Conservation (phyloP, 2,329 filamentous ascomycete species). For the Colletotrichum godetiae region DNA sequence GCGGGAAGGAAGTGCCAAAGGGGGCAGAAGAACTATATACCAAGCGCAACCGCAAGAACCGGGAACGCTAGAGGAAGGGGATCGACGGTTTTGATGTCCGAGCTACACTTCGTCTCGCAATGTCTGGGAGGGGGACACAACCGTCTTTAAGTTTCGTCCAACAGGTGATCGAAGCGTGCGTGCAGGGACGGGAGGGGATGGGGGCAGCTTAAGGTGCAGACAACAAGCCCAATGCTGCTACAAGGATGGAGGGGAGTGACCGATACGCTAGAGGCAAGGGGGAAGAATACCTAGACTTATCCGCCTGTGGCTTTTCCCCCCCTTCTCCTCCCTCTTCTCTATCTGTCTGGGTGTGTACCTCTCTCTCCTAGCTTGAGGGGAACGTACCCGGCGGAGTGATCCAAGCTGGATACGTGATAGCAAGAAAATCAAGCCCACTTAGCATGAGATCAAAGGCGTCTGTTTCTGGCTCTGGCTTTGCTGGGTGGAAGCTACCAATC, state of each 20-base stretch:
- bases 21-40: conserved; percentile 31
- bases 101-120: conserved; percentile 31
- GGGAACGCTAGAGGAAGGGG: conserved; percentile 19
- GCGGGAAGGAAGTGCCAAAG: not conserved
- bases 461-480: not conserved
- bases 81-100: conserved; percentile 28
- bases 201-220: conserved; percentile 11
- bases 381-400: not conserved
- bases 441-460: not conserved
- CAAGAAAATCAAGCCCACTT: not conserved
- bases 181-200: conserved; percentile 19
- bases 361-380: not conserved
- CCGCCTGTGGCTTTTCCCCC: not conserved
- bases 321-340: not conserved
- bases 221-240: conserved; percentile 23
- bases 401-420: not conserved
- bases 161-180: conserved; percentile 31
- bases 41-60: conserved; percentile 8
- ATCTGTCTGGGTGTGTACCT: not conserved
- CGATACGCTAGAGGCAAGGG: not conserved
- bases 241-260: not conserved
- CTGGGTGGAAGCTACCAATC: not conserved
- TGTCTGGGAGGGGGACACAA: conserved; percentile 27
- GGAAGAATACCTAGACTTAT: not conserved
- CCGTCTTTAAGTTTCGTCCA: conserved; percentile 33